Percentiles rank a stretch among this genome's conserved stretches.
Evolutionary conservation across 805 yeast species (phyloP).

Genomic region (Allodekkera sacchari): DNA sequence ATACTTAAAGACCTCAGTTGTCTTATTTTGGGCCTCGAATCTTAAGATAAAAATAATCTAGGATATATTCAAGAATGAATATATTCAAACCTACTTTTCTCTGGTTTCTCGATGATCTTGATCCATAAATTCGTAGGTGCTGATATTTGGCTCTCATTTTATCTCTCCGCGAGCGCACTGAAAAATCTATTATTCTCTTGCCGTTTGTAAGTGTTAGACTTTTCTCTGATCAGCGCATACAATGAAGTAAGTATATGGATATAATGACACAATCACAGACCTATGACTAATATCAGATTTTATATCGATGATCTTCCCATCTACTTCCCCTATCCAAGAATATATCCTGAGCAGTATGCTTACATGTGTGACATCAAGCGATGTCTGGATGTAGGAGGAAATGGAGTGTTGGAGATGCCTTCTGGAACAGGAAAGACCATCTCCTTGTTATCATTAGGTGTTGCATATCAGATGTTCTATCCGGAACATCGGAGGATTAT

Average conservation of each 20-base stretch:
- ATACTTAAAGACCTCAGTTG: too few relatives aligned
- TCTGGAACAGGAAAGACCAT: constrained; percentile 99
- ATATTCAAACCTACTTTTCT: too few relatives aligned
- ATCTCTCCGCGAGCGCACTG: too few relatives aligned
- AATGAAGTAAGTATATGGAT: constrained; percentile 12
- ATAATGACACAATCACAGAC: not conserved
- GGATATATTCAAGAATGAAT: too few relatives aligned
- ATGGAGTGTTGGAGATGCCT: constrained; percentile 96
- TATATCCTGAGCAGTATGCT: constrained; percentile 96
- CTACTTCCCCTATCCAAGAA: constrained; percentile 90
- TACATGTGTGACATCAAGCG: constrained; percentile 95
- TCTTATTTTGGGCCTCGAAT: too few relatives aligned
- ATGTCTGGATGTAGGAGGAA: constrained; percentile 93
- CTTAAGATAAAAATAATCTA: too few relatives aligned
- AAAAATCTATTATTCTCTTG: too few relatives aligned
- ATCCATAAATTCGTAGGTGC: too few relatives aligned
- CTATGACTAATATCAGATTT: constrained; percentile 41
- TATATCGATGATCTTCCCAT: constrained; percentile 94
- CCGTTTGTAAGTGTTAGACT: too few relatives aligned
- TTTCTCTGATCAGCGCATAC: too few relatives aligned
- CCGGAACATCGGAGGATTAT: constrained; percentile 92
- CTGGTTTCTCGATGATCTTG: too few relatives aligned
- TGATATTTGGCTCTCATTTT: too few relatives aligned
- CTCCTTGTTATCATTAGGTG: constrained; percentile 80
- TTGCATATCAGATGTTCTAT: constrained; percentile 89